Percentiles rank a stretch among this genome's conserved stretches.
phyloP scores from a whole-genome alignment of 495 filamentous ascomycete genomes.

The Haplographium delicatum region DNA sequence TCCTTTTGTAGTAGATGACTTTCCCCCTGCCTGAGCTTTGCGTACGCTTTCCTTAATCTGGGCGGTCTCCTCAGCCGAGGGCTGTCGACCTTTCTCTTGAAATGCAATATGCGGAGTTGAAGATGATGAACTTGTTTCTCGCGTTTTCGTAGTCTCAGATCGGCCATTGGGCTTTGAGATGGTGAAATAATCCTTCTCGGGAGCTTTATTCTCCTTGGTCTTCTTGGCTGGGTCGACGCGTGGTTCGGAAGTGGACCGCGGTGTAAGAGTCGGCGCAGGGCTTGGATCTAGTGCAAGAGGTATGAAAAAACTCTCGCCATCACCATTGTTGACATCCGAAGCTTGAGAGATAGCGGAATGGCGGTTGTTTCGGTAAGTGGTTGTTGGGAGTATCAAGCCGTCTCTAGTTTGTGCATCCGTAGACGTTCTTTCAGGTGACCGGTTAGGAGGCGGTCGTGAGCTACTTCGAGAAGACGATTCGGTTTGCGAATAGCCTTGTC shows the following conservation, averaged over 20 bases:
- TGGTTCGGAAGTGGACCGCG: constrained; percentile 52
- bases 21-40: constrained; percentile 35
- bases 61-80: constrained; percentile 44
- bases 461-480: constrained; percentile 45
- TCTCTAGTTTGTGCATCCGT: constrained; percentile 40
- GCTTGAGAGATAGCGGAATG: constrained; percentile 61
- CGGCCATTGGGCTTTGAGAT: constrained; percentile 19
- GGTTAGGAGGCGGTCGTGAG: constrained; percentile 36
- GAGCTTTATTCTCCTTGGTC: constrained; percentile 33
- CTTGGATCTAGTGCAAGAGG: constrained; percentile 87
- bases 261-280: constrained; percentile 55
- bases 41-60: constrained; percentile 25
- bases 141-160: constrained; percentile 21
- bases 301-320: constrained; percentile 75
- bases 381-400: constrained; percentile 63
- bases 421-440: constrained; percentile 41
- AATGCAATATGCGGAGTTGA: constrained; percentile 85
- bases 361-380: constrained; percentile 72
- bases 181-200: constrained; percentile 47
- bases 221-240: constrained; percentile 32
- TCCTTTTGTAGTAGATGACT: constrained; percentile 30
- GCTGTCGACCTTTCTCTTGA: constrained; percentile 75
- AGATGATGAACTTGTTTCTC: constrained; percentile 38
- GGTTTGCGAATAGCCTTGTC: constrained; percentile 40
- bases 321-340: constrained; percentile 54